Evolutionary conservation across 2,329 filamentous ascomycete species (phyloP), one percentile per base, ranked within the genome.

Genomic region (Alternaria sp.): DNA sequence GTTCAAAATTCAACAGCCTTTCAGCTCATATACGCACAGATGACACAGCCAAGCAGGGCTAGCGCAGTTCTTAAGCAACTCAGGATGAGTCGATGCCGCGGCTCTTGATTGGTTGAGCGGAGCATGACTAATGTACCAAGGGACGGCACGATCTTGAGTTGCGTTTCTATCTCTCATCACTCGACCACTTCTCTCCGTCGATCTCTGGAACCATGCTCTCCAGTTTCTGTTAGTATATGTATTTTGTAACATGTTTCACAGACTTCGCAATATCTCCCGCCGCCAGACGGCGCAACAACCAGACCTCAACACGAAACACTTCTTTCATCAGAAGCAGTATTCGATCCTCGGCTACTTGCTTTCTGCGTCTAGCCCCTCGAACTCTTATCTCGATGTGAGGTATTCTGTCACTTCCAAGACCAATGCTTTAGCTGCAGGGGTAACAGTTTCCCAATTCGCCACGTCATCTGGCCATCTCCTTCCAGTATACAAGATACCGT

Each of bases 51-150:
- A 22, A 30, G 49, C 46, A 20, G 44, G 22, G 46, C 20, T 56
- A 56, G 53, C 36, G 18, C 39, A 51, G 32, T 43, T 18, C 7
- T 20, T 4, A 22, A 11, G n/a, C 24, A 38, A 36, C 55, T 64
- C 63, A 66, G 28, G 30, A 66, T 66, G 63, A 66, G 58, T 66
- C 63, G 61, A 66, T 36, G 30, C 20, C 16, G 22, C n/a, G 12
- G 3, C 12, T 20, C 55, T 39, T 60, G 61, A 66, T 66, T 66
- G 54, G 61, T 14, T 24, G 7, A 30, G 22, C 14, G n/a, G 6
- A 8, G 18, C 24, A 36, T 54, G 41, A 46, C 51, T 20, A 54
- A 36, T 32, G 38, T 2, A 8, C 18, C 7, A 12, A 16, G 6
- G 7, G 16, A 46, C 39, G 22, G 30, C 42, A 24, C 41, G 24